Evolutionary conservation across 202 grass and related monocot genomes (phyloP).

Genomic region (Cymbopogon flexuosus): DNA sequence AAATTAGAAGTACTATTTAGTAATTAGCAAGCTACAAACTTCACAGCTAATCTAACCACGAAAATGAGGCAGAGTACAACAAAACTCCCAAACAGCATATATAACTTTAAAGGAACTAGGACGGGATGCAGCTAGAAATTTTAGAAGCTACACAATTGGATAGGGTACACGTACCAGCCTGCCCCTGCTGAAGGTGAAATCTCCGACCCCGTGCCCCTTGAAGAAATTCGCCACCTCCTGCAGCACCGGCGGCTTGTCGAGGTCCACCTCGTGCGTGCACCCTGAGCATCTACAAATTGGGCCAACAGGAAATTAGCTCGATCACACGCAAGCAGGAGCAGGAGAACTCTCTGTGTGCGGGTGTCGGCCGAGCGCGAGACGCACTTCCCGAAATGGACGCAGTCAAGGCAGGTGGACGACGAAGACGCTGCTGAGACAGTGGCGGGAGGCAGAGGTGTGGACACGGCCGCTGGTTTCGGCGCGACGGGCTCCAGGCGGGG

Average conservation of each 20-base stretch:
- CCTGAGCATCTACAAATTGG: conserved; percentile 60
- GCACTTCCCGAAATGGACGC: conserved; percentile 46
- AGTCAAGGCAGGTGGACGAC: conserved; percentile 40
- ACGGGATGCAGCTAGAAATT: neutral
- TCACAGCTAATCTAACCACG: neutral
- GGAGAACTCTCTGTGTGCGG: neutral
- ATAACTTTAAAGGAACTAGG: neutral
- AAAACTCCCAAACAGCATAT: neutral
- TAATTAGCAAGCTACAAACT: neutral
- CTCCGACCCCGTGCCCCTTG: conserved; percentile 42
- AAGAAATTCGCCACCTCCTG: conserved; percentile 65
- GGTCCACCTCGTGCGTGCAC: conserved; percentile 65
- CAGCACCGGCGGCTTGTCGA: conserved; percentile 65
- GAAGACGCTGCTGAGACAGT: conserved; percentile 17
- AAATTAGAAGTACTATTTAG: neutral
- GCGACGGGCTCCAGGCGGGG: conserved; percentile 27
- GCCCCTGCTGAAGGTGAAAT: conserved; percentile 80
- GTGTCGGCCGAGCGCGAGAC: neutral
- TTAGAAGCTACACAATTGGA: neutral
- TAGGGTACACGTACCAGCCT: conserved; percentile 51
- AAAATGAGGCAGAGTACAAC: neutral
- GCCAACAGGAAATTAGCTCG: conserved; percentile 9
- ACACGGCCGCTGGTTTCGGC: neutral
- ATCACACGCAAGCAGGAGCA: neutral
- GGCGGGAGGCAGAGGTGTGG: conserved; percentile 15